phyloP scores from a whole-genome alignment of 2,329 filamentous ascomycete species.

The Neofusicoccum sp. region DNA sequence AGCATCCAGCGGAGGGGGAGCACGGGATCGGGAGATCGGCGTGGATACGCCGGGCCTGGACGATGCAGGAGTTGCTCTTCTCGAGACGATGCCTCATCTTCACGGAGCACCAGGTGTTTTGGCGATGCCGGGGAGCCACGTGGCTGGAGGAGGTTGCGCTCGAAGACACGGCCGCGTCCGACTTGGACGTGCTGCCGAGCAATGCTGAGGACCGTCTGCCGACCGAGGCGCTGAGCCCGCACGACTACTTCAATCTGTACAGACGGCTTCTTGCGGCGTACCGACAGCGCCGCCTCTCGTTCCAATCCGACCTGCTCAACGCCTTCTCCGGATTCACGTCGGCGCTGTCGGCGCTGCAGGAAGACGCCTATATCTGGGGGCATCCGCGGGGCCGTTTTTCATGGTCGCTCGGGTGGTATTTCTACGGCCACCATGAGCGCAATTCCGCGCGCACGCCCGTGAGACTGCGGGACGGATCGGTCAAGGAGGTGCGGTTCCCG shows the following conservation, averaged over 20 bases:
- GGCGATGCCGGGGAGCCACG: background rate
- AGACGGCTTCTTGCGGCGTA: background rate
- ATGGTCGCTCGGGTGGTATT: background rate
- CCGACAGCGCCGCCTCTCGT: background rate
- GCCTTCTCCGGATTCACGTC: background rate
- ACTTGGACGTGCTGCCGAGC: background rate
- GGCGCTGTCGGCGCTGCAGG: background rate
- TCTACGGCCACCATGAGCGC: background rate
- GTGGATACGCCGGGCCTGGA: background rate
- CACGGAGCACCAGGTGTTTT: background rate
- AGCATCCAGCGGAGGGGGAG: background rate
- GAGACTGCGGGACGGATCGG: background rate
- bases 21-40: background rate
- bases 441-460: background rate
- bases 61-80: slow-evolving; percentile 4
- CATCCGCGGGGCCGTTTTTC: background rate
- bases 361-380: background rate
- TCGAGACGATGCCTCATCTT: background rate
- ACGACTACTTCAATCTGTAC: background rate
- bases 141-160: slow-evolving; percentile 2
- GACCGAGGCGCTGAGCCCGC: background rate
- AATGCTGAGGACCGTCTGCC: background rate
- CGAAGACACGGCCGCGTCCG: background rate
- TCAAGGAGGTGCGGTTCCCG: background rate
- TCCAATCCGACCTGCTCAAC: background rate